These are phyloP conservation scores for Dendrocalamus latiflorus DNA, from an alignment of 202 grass and related monocot genomes.

Conservation along the genomic window DNA sequence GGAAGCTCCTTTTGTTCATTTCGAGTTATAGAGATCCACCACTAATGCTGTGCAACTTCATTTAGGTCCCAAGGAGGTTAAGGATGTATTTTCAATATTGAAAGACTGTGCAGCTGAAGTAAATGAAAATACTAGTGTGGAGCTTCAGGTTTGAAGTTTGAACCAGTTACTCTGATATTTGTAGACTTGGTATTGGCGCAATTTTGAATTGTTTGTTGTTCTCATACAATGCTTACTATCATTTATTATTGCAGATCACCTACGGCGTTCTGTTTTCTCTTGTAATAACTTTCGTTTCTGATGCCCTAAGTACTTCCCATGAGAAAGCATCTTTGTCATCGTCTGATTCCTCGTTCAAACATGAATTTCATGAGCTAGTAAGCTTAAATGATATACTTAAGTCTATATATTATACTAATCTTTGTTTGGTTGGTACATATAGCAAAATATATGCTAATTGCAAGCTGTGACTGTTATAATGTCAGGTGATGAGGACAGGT, in stretches of 20 bases:
- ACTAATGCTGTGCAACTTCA: conserved; percentile 27
- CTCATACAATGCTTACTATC: conserved; percentile 18
- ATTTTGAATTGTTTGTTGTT: conserved; percentile 13
- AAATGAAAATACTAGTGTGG: conserved; percentile 53
- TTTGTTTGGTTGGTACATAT: conserved; percentile 8
- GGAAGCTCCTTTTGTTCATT: conserved; percentile 13
- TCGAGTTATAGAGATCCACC: background rate
- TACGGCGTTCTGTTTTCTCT: conserved; percentile 69
- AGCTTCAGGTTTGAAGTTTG: conserved; percentile 79
- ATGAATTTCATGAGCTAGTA: conserved; percentile 92
- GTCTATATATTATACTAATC: conserved; percentile 11
- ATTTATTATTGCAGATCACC: conserved; percentile 57
- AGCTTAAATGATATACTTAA: background rate
- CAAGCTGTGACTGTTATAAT: conserved; percentile 13
- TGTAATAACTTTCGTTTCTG: conserved; percentile 76
- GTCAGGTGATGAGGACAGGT: conserved; percentile 64
- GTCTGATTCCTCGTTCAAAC: conserved; percentile 70
- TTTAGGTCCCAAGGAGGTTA: conserved; percentile 80
- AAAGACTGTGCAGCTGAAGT: conserved; percentile 80
- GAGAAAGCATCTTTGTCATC: conserved; percentile 44
- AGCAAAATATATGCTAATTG: conserved; percentile 7
- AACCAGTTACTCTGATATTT: conserved; percentile 31
- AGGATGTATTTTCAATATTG: conserved; percentile 63
- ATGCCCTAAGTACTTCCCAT: conserved; percentile 63
- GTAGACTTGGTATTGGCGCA: background rate